Conservation (phyloP, 441 rosid species). For the Populus hybrid region DNA sequence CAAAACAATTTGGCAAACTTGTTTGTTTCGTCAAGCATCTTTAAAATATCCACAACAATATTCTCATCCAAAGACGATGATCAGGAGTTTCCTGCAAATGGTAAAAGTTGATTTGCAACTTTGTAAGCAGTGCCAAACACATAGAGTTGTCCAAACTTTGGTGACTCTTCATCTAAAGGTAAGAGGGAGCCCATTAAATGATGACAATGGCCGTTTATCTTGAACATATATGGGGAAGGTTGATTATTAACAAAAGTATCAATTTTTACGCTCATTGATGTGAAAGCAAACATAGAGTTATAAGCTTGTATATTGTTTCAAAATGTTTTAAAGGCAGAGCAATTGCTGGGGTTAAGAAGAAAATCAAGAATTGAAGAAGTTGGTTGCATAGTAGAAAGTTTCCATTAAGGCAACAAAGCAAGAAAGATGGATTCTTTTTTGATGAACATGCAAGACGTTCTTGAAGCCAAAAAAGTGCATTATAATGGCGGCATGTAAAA, state of each 20-base stretch:
- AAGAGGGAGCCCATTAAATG: conserved; percentile 7
- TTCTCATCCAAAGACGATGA: no score
- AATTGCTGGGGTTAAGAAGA: no score
- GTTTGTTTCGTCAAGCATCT: conserved; percentile 5
- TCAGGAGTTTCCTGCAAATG: no score
- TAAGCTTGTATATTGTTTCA: background rate
- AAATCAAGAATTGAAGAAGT: no score
- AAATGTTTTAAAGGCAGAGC: background rate
- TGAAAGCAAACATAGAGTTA: conserved; percentile 5
- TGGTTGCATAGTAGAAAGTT: no score
- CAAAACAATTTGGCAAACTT: background rate
- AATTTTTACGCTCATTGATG: background rate
- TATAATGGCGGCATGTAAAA: no score
- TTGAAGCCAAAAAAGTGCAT: no score
- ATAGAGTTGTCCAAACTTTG: conserved; percentile 4
- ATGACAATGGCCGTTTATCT: background rate
- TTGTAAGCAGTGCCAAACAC: conserved; percentile 4
- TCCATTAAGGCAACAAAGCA: no score
- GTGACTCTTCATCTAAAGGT: background rate
- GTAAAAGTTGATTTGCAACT: background rate
- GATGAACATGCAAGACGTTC: no score
- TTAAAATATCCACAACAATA: background rate
- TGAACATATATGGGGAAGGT: background rate
- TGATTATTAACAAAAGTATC: background rate
- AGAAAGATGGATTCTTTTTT: no score